Conservation (phyloP, 148 eudicot species). For the Hydrangea macrophylla region DNA sequence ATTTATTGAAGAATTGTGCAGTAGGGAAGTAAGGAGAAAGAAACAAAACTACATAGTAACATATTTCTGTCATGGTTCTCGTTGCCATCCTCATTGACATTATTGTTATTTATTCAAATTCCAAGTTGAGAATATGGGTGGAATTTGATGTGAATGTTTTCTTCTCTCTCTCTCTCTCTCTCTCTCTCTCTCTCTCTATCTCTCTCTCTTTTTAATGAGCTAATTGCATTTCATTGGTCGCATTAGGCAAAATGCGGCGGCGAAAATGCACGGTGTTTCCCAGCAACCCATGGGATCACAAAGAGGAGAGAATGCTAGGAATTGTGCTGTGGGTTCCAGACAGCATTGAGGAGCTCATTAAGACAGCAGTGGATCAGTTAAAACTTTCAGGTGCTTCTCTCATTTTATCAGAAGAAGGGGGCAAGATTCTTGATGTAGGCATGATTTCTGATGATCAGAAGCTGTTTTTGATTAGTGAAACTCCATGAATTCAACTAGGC, state of each 20-base stretch:
- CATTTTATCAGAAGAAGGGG: slow-evolving; percentile 26
- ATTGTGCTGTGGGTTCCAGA: slow-evolving; percentile 37
- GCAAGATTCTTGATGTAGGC: slow-evolving; percentile 23
- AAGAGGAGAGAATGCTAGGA: slow-evolving; percentile 25
- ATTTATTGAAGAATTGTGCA: no score
- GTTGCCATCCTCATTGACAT: no score
- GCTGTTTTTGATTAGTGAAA: slow-evolving; percentile 24
- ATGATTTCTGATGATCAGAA: slow-evolving; percentile 30
- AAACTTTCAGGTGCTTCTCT: background rate
- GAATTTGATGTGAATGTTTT: background rate
- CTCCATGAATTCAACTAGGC: background rate
- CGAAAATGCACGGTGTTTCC: slow-evolving; percentile 38
- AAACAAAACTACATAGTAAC: no score
- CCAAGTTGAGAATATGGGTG: background rate
- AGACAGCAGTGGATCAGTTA: slow-evolving; percentile 18
- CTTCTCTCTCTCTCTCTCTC: slow-evolving; percentile 9
- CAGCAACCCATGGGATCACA: slow-evolving; percentile 25
- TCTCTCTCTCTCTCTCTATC: background rate
- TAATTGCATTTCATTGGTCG: background rate
- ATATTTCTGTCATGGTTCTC: no score
- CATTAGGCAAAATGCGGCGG: slow-evolving; percentile 15
- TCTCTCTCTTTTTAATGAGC: background rate
- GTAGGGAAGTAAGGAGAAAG: no score
- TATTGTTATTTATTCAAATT: no score
- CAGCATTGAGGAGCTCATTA: slow-evolving; percentile 35